Evolutionary conservation across 345 rosid species (phyloP).

Genomic region (Noccaea bulbosa): DNA sequence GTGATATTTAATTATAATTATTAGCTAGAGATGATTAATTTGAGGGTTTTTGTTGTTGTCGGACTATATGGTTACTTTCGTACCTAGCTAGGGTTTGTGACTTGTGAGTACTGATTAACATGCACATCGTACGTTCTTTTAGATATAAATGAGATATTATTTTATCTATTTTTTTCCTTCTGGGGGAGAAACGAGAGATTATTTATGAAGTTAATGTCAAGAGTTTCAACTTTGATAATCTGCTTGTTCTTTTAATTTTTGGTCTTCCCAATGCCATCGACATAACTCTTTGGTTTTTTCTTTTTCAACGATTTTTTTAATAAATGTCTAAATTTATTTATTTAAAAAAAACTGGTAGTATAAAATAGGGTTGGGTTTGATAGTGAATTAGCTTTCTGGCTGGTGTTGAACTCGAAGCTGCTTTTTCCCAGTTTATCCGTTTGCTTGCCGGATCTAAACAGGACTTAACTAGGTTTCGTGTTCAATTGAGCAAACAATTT

Average conservation of each 20-base stretch:
- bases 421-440: conserved; percentile 57
- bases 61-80: conserved; percentile 32
- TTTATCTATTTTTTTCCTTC: not conserved
- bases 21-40: conserved; percentile 15
- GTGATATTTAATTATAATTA: conserved; percentile 3
- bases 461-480: conserved; percentile 54
- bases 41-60: conserved; percentile 31
- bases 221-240: conserved; percentile 34
- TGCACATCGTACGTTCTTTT: conserved; percentile 34
- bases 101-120: conserved; percentile 38
- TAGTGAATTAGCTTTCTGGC: conserved; percentile 52
- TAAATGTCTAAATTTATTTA: not conserved
- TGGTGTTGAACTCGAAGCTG: conserved; percentile 65
- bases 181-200: not conserved
- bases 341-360: conserved; percentile 1
- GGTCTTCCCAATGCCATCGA: conserved; percentile 40
- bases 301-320: not conserved
- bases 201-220: conserved; percentile 28
- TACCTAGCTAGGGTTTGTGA: conserved; percentile 39
- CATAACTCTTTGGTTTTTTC: not conserved
- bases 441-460: conserved; percentile 57
- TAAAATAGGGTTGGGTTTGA: conserved; percentile 38
- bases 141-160: conserved; percentile 22
- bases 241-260: conserved; percentile 30
- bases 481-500: conserved; percentile 53